phyloP scores from a whole-genome alignment of 139 green algal species.

The Desmodesmus armatus region DNA sequence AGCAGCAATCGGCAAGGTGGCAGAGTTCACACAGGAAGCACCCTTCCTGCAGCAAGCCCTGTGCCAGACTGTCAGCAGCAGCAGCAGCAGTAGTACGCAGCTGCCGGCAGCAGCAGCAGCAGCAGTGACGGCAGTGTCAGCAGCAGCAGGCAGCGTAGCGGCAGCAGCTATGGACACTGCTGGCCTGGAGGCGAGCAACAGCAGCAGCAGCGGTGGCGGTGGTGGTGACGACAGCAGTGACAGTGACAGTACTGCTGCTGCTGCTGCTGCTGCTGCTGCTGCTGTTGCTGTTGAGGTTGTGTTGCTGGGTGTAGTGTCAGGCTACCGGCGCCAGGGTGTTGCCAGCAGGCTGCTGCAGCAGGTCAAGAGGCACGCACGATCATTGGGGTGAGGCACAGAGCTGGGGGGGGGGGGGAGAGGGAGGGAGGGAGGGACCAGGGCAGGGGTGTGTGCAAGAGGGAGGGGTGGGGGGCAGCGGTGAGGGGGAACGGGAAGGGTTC shows the following conservation, averaged over 20 bases:
- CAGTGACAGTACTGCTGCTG: not conserved
- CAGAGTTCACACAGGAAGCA: conserved; percentile 20
- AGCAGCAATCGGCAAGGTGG: conserved; percentile 26
- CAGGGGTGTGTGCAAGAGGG: no score
- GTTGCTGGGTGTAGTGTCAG: conserved; percentile 38
- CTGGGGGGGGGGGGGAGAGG: not conserved
- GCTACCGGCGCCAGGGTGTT: conserved; percentile 7
- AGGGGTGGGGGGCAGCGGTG: not conserved
- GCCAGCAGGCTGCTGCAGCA: conserved; percentile 37
- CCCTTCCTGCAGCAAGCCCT: not conserved
- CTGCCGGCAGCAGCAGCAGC: not conserved
- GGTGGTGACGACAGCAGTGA: not conserved
- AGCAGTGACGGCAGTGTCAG: not conserved
- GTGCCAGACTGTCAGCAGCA: conserved; percentile 22
- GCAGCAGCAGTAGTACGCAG: not conserved
- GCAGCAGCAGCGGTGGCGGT: conserved; percentile 2
- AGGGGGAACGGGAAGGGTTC: not conserved
- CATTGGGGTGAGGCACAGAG: not conserved
- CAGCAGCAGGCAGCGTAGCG: not conserved
- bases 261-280: not conserved
- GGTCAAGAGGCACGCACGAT: conserved; percentile 28
- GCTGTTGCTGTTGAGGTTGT: conserved; percentile 37
- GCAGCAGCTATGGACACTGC: not conserved
- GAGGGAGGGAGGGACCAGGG: no score
- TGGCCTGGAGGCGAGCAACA: not conserved